Base-by-base conservation (phyloP, 306 rosid species). In the Cajanus cajan region DNA sequence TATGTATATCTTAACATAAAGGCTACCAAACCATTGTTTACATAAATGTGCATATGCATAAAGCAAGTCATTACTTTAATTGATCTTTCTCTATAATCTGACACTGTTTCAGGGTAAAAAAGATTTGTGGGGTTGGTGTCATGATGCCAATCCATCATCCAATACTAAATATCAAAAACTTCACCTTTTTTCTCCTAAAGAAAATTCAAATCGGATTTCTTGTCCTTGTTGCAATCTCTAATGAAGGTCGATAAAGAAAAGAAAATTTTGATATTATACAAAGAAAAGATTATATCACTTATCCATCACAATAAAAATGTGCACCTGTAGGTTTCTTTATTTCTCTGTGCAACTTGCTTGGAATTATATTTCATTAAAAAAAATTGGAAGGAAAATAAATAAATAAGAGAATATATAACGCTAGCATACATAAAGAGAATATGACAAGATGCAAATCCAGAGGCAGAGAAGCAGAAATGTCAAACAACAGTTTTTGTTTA, bases 381-480 rank as follows among this genome's bases (percentile, higher is more conserved):
- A 48, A 64, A 5, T 33, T 15, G 57, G 43, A 13, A 59, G 12
- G 39, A 58, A 25, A 52, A 24, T 21, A 14, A 65, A 2, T 24
- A 19, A 37, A 7, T 16, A 14, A 21, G 34, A 61, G 31, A 21
- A n/a, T 66, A 72, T 40, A 67, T 33, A 72, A 78, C 44, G 58
- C 39, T 28, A 24, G 58, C 74, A 34, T 12, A 67, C 75, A 70
- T 63, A 36, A 39, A 61, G 52, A 69, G 63, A 55, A 78, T 74
- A 73, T 41, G 24, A 50, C 51, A 71, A 22, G 66, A 82, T 40
- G 76, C 78, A 77, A 80, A 77, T 82, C 90, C 84, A 84, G 85
- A 86, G 82, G 82, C 85, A 82, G 83, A 79, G 92, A 83, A 80
- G 83, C 87, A 80, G 87, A 79, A 57, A 91, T 66, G 86, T 76